Percentiles rank a stretch among this genome's conserved stretches.
Conservation (phyloP, 495 filamentous ascomycete species). For the Penicillium cinerascens region DNA sequence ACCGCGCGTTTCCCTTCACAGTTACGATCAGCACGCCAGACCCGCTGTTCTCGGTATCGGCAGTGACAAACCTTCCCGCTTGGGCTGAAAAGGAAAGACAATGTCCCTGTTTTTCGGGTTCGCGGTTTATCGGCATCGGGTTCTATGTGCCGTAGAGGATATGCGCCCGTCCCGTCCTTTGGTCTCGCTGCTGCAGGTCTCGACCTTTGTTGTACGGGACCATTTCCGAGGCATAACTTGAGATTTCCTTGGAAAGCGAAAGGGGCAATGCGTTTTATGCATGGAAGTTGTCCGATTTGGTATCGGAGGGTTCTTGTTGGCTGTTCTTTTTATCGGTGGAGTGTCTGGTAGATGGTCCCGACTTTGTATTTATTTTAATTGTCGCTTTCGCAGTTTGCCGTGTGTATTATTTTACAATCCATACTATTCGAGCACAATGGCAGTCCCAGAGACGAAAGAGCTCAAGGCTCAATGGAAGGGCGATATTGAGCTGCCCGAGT, state of each 20-base stretch:
- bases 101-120: constrained; percentile 7
- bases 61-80: neutral
- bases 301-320: neutral
- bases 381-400: neutral
- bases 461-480: constrained; percentile 16
- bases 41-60: neutral
- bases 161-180: neutral
- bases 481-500: constrained; percentile 21
- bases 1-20: neutral
- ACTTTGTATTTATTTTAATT: constrained; percentile 2
- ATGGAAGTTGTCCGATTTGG: neutral
- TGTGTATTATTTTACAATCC: neutral
- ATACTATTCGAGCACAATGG: constrained; percentile 5
- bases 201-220: neutral
- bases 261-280: neutral
- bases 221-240: neutral
- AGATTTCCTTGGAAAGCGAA: neutral
- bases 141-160: constrained; percentile 8
- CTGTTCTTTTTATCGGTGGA: neutral
- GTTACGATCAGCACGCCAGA: neutral
- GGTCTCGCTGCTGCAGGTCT: neutral
- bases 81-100: neutral
- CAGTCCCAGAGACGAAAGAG: constrained; percentile 13
- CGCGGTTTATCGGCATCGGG: constrained; percentile 5
- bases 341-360: neutral